Evolutionary conservation across 1,284 basidiomycete genomes (phyloP), one percentile per base, ranked within the genome.

Genomic region (Papiliotrema fonsecae): DNA sequence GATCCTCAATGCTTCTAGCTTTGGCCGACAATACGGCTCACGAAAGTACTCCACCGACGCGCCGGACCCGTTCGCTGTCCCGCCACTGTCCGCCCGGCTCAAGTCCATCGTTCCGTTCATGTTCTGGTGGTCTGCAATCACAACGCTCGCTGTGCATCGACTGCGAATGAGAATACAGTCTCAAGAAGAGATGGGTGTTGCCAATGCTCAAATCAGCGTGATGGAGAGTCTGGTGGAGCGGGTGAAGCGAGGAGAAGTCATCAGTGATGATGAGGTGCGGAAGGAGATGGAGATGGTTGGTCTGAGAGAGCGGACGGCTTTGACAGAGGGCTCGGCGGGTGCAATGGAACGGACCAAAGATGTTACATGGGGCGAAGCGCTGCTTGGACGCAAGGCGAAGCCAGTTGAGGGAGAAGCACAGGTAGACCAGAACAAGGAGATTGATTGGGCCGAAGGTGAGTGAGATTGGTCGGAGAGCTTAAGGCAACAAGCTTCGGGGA

Each of bases 221-320:
- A 53, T 74, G 18, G 51, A 57, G 37, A 58, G 58, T 9, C 46
- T 74, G 21, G 47, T 68, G 0, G 47, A 45, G 32, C 47, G 60
- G 24, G 55, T 64, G 16, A 26, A 47, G 36, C 32, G 31, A 0
- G 59, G 61, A 26, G 59, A 63, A 39, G 32, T 21, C n/a, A 44
- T 69, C 1, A 45, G 48, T 18, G 63, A 67, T 34, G 54, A 51
- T 5, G 66, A 73, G 45, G 60, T 74, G 31, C 58, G 68, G 47
- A 56, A 66, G 30, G 68, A 68, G 51, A 56, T 75, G 47, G 68
- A 71, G 59, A 70, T 73, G 65, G 72, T 73, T 10, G 72, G 69
- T 2, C 52, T 74, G 49, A 56, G 70, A 36, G 63, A 68, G 39
- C 46, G 69, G 31, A 61, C 42, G 24, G 45, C 18, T 9, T n/a